These are phyloP conservation scores for Athelia sp. DNA, from an alignment of 1,284 basidiomycete genomes.

Conservation along the genomic window DNA sequence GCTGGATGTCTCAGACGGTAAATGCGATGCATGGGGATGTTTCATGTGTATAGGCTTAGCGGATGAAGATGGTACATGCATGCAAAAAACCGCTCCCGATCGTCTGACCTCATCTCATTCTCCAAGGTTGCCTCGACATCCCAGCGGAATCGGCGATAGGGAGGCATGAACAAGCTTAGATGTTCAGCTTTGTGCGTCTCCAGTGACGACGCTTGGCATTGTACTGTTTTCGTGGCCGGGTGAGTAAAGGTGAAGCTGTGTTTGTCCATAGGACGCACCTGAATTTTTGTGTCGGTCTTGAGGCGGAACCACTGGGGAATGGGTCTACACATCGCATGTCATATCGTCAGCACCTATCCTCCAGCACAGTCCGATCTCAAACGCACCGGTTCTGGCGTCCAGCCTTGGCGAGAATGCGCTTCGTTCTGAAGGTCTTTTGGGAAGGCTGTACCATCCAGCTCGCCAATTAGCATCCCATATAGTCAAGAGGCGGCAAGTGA, in stretches of 20 bases:
- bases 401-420: constrained; percentile 97
- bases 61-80: not conserved
- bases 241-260: too few relatives aligned
- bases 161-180: constrained; percentile 42
- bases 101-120: constrained; percentile 11
- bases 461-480: not conserved
- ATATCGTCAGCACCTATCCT: constrained; percentile 7
- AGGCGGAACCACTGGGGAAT: constrained; percentile 99
- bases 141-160: not conserved
- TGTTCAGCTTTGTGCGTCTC: constrained; percentile 93
- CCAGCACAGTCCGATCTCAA: constrained; percentile 1
- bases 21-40: constrained; percentile 17
- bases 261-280: constrained; percentile 67
- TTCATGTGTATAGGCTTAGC: constrained; percentile 3
- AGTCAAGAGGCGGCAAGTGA: not conserved
- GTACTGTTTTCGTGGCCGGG: constrained; percentile 63
- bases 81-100: too few relatives aligned
- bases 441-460: constrained; percentile 76
- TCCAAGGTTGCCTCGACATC: constrained; percentile 2
- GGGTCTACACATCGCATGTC: constrained; percentile 52
- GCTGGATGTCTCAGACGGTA: too few relatives aligned
- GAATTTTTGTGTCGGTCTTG: constrained; percentile 94
- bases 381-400: constrained; percentile 90
- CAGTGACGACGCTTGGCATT: constrained; percentile 94
- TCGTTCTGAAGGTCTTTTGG: constrained; percentile 96